phyloP scores from a whole-genome alignment of 306 rosid genomes.

The Mimosa bimucronata region DNA sequence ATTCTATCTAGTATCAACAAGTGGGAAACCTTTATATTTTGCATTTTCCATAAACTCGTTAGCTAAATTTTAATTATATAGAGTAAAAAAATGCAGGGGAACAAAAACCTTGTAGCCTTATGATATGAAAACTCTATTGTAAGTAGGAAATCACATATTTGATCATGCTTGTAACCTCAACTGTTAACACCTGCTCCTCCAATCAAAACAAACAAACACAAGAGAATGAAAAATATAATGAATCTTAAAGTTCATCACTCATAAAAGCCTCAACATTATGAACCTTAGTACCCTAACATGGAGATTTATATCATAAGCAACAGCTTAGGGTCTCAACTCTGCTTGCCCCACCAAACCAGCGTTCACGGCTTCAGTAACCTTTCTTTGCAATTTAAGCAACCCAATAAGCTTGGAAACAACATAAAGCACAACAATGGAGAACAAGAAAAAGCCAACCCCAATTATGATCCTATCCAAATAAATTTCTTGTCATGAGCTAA shows the following conservation, averaged over 20 bases:
- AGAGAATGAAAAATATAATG: too few relatives aligned
- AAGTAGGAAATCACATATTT: too few relatives aligned
- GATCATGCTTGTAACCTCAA: too few relatives aligned
- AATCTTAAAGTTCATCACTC: constrained; percentile 64
- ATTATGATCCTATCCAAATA: neutral
- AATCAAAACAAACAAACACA: neutral
- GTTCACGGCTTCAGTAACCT: constrained; percentile 74
- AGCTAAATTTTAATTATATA: neutral
- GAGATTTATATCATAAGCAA: too few relatives aligned
- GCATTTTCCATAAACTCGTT: neutral
- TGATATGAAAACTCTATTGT: too few relatives aligned
- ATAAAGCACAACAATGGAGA: constrained; percentile 72
- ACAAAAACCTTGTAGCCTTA: too few relatives aligned
- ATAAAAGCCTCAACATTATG: constrained; percentile 40
- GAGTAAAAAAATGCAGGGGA: too few relatives aligned
- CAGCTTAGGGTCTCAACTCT: constrained; percentile 43
- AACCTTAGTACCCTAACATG: too few relatives aligned
- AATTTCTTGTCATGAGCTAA: constrained; percentile 4
- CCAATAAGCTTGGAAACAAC: constrained; percentile 78
- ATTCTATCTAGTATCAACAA: too few relatives aligned
- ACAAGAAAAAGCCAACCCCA: constrained; percentile 60
- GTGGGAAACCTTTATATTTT: neutral
- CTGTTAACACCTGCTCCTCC: too few relatives aligned
- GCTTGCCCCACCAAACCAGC: constrained; percentile 71
- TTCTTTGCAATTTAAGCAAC: neutral